Evolutionary conservation across 2,329 filamentous ascomycete genomes (phyloP).

Genomic region (Cucurbitaria berberidis): DNA sequence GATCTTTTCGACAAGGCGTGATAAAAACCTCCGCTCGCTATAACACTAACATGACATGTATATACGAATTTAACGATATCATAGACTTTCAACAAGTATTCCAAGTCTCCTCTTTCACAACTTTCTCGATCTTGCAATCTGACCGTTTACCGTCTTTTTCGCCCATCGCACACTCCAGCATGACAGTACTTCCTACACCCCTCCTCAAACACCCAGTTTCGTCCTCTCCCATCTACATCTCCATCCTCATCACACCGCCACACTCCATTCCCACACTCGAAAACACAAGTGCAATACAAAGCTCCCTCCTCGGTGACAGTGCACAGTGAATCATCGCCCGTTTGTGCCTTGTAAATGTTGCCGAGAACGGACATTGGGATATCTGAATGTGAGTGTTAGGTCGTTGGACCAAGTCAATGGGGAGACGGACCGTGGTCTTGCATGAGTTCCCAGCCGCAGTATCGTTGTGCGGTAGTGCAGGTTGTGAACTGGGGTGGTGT

Average conservation of each 20-base stretch:
- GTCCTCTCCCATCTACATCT: too few species aligned
- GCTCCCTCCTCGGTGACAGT: not conserved
- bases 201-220: conserved; percentile 4
- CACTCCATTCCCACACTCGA: conserved; percentile 25
- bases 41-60: too few species aligned
- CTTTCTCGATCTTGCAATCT: too few species aligned
- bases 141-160: too few species aligned
- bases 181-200: conserved; percentile 26
- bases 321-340: conserved; percentile 18
- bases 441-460: conserved; percentile 21
- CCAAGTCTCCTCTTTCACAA: too few species aligned
- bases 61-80: not conserved
- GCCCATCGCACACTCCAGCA: conserved; percentile 19
- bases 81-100: too few species aligned
- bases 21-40: too few species aligned
- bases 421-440: not conserved
- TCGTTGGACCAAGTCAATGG: too few species aligned
- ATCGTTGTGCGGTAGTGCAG: not conserved
- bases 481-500: not conserved
- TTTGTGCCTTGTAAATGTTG: conserved; percentile 16
- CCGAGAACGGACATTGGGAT: conserved; percentile 18
- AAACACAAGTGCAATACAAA: conserved; percentile 23
- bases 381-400: too few species aligned
- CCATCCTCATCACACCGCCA: conserved; percentile 5
- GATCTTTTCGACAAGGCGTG: conserved; percentile 29